phyloP scores from a whole-genome alignment of 495 filamentous ascomycete genomes.

The Hypoxylon subgilvum region DNA sequence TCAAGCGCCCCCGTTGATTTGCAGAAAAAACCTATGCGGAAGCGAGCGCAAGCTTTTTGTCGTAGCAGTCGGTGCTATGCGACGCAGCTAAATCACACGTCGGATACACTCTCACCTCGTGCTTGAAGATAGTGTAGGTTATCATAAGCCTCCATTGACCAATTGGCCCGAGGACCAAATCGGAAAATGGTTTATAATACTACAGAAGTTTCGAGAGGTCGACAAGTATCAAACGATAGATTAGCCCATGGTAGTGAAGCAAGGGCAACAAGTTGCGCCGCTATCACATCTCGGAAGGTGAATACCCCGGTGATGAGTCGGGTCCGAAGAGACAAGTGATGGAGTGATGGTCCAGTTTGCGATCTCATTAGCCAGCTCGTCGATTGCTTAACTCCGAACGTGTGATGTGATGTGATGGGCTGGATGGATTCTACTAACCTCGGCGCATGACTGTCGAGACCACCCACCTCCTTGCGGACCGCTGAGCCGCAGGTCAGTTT shows the following conservation, averaged over 20 bases:
- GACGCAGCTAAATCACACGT: conserved; percentile 24
- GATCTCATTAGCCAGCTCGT: conserved; percentile 16
- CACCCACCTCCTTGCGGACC: conserved; percentile 21
- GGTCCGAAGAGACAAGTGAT: conserved; percentile 22
- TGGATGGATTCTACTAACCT: conserved; percentile 8
- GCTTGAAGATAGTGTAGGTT: conserved; percentile 9
- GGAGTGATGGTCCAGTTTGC: neutral
- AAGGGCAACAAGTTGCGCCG: conserved; percentile 33
- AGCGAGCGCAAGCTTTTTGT: conserved; percentile 10
- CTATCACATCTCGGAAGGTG: conserved; percentile 28
- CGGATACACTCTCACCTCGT: conserved; percentile 17
- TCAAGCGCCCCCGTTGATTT: conserved; percentile 26
- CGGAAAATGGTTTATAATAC: neutral
- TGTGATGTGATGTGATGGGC: conserved; percentile 33
- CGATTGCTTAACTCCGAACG: conserved; percentile 27
- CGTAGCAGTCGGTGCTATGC: conserved; percentile 35
- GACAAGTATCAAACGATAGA: conserved; percentile 22
- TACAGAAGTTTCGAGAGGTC: conserved; percentile 6
- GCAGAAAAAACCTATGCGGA: conserved; percentile 14
- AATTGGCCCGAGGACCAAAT: conserved; percentile 7
- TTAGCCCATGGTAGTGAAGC: conserved; percentile 20
- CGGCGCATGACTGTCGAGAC: conserved; percentile 28
- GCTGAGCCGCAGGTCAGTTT: conserved; percentile 24
- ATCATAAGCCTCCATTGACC: conserved; percentile 17
- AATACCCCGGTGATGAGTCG: conserved; percentile 20